These are phyloP conservation scores for Albugo candida DNA, from an alignment of 352 stramenopile genomes.

Conservation along the genomic window DNA sequence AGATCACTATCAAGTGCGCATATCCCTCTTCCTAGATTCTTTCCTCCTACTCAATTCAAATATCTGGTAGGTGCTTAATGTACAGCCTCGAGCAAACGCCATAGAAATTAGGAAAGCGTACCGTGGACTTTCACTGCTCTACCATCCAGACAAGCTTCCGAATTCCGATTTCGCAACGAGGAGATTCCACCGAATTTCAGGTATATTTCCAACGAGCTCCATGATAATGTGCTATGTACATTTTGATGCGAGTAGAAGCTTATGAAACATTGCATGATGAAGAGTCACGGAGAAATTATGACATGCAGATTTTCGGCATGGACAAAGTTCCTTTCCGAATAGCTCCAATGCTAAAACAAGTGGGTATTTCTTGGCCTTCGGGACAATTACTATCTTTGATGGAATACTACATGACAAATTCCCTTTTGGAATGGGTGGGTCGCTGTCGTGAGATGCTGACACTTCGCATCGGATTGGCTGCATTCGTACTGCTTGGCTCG, in stretches of 20 bases:
- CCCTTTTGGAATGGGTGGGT: not conserved
- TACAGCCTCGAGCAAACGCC: conserved; percentile 9
- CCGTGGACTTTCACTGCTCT: conserved; percentile 42
- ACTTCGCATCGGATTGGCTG: conserved; percentile 9
- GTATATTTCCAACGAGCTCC: conserved; percentile 1
- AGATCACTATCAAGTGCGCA: conserved; percentile 17
- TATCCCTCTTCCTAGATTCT: not conserved
- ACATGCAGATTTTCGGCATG: conserved; percentile 7
- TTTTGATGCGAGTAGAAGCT: conserved; percentile 9
- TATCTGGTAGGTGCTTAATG: conserved; percentile 8
- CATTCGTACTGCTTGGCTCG: conserved; percentile 10
- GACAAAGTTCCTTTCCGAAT: conserved; percentile 11
- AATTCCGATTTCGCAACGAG: conserved; percentile 11
- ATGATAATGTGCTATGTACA: not conserved
- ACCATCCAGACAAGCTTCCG: conserved; percentile 45
- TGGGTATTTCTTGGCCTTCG: no score
- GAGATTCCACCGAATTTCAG: conserved; percentile 20
- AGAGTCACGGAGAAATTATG: conserved; percentile 9
- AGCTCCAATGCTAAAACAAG: conserved; percentile 1
- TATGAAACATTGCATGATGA: conserved; percentile 13
- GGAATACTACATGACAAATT: not conserved
- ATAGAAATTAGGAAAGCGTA: conserved; percentile 38
- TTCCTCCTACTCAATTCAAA: not conserved
- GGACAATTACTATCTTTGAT: no score
- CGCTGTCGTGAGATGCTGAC: conserved; percentile 10